Evolutionary conservation across 192 early-diverging fungal species (phyloP).

Genomic region (Gryganskiella cystojenkinii): DNA sequence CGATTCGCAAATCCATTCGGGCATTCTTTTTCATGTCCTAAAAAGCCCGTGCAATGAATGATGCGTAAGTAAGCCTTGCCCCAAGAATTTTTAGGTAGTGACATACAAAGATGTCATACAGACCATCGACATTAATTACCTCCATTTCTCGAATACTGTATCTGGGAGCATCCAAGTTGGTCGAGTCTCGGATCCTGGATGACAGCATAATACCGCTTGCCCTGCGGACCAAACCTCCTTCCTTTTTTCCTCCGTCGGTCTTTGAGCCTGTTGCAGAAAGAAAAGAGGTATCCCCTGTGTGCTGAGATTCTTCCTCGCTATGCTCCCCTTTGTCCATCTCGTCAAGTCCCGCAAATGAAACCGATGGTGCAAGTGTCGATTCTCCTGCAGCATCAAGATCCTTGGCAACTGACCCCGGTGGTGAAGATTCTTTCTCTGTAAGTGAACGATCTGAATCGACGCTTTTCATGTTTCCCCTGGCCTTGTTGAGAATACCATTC

Average conservation of each 20-base stretch:
- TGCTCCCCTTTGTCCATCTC: constrained; percentile 15
- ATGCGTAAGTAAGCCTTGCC: background rate
- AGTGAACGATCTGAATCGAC: background rate
- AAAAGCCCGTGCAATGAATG: background rate
- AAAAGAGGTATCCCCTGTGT: background rate
- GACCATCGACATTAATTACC: too few species aligned
- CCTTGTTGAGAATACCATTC: constrained; percentile 28
- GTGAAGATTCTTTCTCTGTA: too few species aligned
- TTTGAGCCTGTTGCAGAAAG: background rate
- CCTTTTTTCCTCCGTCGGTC: constrained; percentile 8
- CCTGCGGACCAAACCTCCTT: constrained; percentile 19
- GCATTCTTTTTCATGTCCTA: constrained; percentile 55
- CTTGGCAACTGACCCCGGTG: background rate
- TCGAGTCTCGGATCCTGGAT: constrained; percentile 48
- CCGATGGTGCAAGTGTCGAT: constrained; percentile 1
- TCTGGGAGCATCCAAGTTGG: constrained; percentile 47
- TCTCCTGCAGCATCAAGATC: constrained; percentile 1
- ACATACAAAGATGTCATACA: background rate
- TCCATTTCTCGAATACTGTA: constrained; percentile 54
- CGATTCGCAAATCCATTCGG: constrained; percentile 48
- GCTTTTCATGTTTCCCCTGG: constrained; percentile 26
- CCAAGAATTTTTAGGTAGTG: background rate
- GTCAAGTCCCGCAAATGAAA: constrained; percentile 22
- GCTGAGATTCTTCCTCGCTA: background rate
- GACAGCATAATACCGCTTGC: constrained; percentile 42